Percentiles rank a stretch among this genome's conserved stretches.
These are phyloP conservation scores for Waitea zeae DNA, from an alignment of 1,284 basidiomycete genomes.

Conservation along the genomic window DNA sequence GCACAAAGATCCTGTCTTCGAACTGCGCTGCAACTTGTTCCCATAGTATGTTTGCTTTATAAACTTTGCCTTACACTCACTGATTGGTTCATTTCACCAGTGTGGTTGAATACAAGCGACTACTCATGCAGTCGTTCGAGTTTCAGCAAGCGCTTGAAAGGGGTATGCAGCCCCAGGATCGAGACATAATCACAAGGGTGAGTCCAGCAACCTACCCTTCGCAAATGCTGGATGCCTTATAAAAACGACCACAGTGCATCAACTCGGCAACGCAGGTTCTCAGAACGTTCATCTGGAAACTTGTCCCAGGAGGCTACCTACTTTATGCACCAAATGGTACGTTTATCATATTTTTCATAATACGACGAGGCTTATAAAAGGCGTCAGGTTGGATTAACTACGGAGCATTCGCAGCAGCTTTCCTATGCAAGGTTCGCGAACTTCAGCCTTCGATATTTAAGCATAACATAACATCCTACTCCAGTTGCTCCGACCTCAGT, in stretches of 20 bases:
- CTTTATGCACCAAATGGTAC: slow-evolving; percentile 66
- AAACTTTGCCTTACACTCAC: slow-evolving; percentile 1
- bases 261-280: slow-evolving; percentile 55
- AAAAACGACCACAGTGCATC: slow-evolving; percentile 31
- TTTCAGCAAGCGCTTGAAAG: slow-evolving; percentile 68
- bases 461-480: not conserved
- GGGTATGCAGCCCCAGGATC: slow-evolving; percentile 42
- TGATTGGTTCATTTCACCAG: slow-evolving; percentile 17
- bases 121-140: slow-evolving; percentile 75
- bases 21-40: slow-evolving; percentile 48
- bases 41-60: slow-evolving; percentile 41
- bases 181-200: slow-evolving; percentile 54
- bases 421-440: slow-evolving; percentile 52
- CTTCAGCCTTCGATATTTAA: not conserved
- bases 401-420: slow-evolving; percentile 72
- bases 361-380: not conserved
- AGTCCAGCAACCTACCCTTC: slow-evolving; percentile 4
- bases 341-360: slow-evolving; percentile 6
- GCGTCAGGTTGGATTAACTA: slow-evolving; percentile 71
- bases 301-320: slow-evolving; percentile 64
- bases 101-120: slow-evolving; percentile 58
- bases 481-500: slow-evolving; percentile 60
- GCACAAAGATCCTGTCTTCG: slow-evolving; percentile 22
- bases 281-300: slow-evolving; percentile 39
- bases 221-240: not conserved